Base-by-base conservation (phyloP, 140 eudicot genomes). In the Flaveria floridana region DNA sequence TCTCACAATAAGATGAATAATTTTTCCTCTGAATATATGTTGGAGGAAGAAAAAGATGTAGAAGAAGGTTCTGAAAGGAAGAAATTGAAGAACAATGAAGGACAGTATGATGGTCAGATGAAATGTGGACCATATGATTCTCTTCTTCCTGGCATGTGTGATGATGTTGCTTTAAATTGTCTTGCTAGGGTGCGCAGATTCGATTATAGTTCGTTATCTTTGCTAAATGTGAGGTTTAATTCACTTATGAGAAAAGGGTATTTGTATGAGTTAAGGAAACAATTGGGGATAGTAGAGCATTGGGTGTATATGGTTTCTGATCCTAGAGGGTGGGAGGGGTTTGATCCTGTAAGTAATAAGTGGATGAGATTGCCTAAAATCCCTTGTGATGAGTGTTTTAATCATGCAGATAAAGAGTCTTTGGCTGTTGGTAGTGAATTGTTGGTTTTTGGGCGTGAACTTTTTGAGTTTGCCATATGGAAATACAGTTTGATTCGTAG, bases 231-330 rank as follows among this genome's bases (percentile, higher is more conserved):
- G 44, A 72, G 85, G 76, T 89, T 89, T 73, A 79, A 80, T 68
- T 57, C 12, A 37, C 83, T 87, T 39, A 74, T 85, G 62, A 87
- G 55, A 23, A 83, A 82, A 34, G 93, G 90, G 14, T 81, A 85
- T n/a, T n/a, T 89, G 34, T 87, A 89, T 52, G 87, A 80, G 37
- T 74, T 89, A 75, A 71, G 96, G 14, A 83, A 87, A 76, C 90
- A 82, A 71, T 73, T 79, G 50, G 83, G 86, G 73, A 46, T 85
- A 3, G 74, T 81, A 21, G 90, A 89, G 84, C 93, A 89, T 64
- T 85, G 96, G 96, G 96, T 89, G 50, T 89, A 87, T 76, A 78
- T 89, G 90, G 83, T 85, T 56, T 89, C 89, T 78, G 89, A 85
- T 70, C 96, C 89, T 0, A 79, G 88, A 53, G 90, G 86, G 20